These are phyloP conservation scores for Aquilaria yunnanensis DNA, from an alignment of 345 rosid genomes.

Conservation along the genomic window DNA sequence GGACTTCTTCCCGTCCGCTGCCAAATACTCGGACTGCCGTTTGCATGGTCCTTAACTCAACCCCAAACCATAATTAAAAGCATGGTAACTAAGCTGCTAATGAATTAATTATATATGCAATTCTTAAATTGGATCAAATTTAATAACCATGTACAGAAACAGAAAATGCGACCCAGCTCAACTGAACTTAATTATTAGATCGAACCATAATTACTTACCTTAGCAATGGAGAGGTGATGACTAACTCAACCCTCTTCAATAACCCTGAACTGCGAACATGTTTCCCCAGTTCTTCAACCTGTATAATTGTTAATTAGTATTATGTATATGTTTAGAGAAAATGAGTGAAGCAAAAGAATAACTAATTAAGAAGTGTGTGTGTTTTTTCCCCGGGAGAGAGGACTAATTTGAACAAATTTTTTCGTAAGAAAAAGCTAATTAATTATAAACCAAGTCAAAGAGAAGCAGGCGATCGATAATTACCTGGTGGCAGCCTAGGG, in stretches of 20 bases:
- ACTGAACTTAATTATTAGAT: too few relatives aligned
- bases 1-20: slow-evolving; percentile 29
- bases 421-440: too few relatives aligned
- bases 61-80: background rate
- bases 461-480: background rate
- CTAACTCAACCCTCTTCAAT: slow-evolving; percentile 35
- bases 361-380: background rate
- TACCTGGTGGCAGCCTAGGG: slow-evolving; percentile 55
- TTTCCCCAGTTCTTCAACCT: slow-evolving; percentile 36
- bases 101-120: background rate
- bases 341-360: background rate
- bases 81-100: background rate
- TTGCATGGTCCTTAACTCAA: slow-evolving; percentile 46
- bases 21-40: slow-evolving; percentile 74
- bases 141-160: background rate
- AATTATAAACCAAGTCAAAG: too few relatives aligned
- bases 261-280: slow-evolving; percentile 30
- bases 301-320: background rate
- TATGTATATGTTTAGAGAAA: background rate
- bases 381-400: background rate
- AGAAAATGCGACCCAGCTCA: too few relatives aligned
- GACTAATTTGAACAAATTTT: too few relatives aligned
- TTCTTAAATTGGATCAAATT: background rate
- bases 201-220: slow-evolving; percentile 25
- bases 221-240: slow-evolving; percentile 47